These are phyloP conservation scores for Cylindrotheca fusiformis DNA, from an alignment of 108 stramenopile genomes.

Conservation along the genomic window DNA sequence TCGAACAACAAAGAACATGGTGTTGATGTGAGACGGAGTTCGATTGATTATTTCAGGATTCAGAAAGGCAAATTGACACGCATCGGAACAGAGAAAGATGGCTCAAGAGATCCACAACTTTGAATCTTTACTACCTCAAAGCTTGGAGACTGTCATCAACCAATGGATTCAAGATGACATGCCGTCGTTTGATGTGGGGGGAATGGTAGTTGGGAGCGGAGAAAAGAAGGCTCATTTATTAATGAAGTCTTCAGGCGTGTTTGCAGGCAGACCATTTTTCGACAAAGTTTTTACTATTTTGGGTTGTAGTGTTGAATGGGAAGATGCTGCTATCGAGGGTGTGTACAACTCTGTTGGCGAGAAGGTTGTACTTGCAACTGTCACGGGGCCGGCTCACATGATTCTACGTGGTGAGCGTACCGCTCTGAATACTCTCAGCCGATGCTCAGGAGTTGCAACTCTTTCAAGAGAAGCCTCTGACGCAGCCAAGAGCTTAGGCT, in stretches of 20 bases:
- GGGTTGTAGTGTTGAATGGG: conserved; percentile 85
- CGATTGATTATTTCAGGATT: no score
- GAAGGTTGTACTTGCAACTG: conserved; percentile 85
- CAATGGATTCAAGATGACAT: conserved; percentile 93
- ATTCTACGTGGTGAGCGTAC: conserved; percentile 96
- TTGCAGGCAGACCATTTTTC: conserved; percentile 94
- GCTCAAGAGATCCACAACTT: background rate
- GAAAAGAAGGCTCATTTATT: conserved; percentile 63
- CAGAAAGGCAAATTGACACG: no score
- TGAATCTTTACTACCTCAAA: conserved; percentile 18
- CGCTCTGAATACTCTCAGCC: conserved; percentile 90
- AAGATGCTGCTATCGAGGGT: conserved; percentile 71
- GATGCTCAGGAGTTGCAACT: conserved; percentile 97
- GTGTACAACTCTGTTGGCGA: conserved; percentile 23
- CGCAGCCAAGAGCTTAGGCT: conserved; percentile 49
- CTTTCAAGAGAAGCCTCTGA: conserved; percentile 26
- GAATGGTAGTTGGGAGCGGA: conserved; percentile 86
- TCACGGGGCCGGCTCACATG: conserved; percentile 83
- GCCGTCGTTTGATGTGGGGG: conserved; percentile 96
- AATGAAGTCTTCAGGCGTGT: conserved; percentile 88
- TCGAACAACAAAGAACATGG: no score
- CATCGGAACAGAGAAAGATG: no score
- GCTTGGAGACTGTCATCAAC: conserved; percentile 22
- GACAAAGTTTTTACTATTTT: conserved; percentile 81
- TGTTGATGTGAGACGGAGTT: no score